Base-by-base conservation (phyloP, 352 stramenopile species). In the Phytophthora hibernalis region DNA sequence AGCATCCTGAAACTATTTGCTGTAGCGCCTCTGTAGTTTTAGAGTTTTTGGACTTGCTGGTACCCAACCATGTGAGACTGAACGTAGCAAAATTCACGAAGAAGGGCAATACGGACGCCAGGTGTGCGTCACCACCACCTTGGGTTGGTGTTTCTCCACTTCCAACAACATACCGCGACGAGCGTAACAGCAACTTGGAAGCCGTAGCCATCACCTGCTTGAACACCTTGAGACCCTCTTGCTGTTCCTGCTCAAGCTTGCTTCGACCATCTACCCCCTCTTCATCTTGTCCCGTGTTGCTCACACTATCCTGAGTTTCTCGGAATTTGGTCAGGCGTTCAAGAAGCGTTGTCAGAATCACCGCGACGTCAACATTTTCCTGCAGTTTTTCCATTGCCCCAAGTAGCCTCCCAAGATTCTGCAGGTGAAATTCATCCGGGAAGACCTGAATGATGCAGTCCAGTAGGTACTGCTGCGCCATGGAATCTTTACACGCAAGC, bases 391-490 rank as follows among this genome's bases (percentile, higher is more conserved):
- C 82, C 62, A 98, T 89, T 0, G 92, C 77, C 5, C 72, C 66
- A 10, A 99, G 74, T 24, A 99, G 85, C 40, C 83, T 77, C 2
- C 92, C 84, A 22, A 99, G 81, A n/a, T 97, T 99, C 38, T 95
- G 83, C 21, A 99, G 74, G 59, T 99, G 97, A 83, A 98, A 99
- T 47, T 99, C 97, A 71, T 99, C 94, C 0, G 97, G 97, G 63
- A 99, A 99, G 13, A 94, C 87, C 43, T 99, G 96, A 54, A 99
- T 98, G 56, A 99, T 89, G 72, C 96, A 99, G 75, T 99, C 97
- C 79, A 99, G 91, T 22, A 99, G 68, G 65, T 99, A 99, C n/a
- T 97, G 86, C 77, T 99, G 98, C 2, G 97, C 93, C 43, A 99
- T 93, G 6, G 85, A 84, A 85, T 99, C 98, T 51, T 97, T 96